A percentile compares a stretch with the other conserved stretches of the same genome.
These are phyloP conservation scores for Guillardia theta DNA, from an alignment of 78 protist genomes.

Conservation along the genomic window DNA sequence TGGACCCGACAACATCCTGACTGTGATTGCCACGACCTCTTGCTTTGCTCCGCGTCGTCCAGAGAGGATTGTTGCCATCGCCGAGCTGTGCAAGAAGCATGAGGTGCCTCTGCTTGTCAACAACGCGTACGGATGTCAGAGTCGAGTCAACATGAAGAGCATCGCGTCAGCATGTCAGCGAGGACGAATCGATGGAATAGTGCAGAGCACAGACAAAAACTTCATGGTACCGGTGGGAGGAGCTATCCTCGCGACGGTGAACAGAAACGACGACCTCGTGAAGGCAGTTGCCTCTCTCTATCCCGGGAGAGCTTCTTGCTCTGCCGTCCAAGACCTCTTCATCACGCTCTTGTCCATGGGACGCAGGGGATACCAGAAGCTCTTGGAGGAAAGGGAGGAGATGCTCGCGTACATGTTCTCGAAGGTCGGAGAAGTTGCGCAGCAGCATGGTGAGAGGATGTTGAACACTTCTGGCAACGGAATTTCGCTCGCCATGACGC, in stretches of 20 bases:
- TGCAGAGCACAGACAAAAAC: constrained; percentile 98
- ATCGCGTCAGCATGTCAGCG: not conserved
- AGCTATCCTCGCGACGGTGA: constrained; percentile 62
- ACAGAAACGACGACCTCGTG: not conserved
- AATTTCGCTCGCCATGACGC: constrained; percentile 41
- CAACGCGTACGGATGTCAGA: constrained; percentile 98
- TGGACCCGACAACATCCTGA: constrained; percentile 71
- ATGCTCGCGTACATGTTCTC: constrained; percentile 31
- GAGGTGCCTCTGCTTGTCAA: constrained; percentile 68
- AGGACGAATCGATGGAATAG: constrained; percentile 37
- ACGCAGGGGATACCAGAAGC: constrained; percentile 19
- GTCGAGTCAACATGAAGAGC: not conserved
- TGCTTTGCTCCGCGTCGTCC: constrained; percentile 98
- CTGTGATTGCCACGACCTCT: constrained; percentile 90
- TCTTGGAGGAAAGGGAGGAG: constrained; percentile 45
- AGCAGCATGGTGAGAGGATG: constrained; percentile 62
- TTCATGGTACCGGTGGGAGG: constrained; percentile 99
- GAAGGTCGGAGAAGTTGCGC: constrained; percentile 51
- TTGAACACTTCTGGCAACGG: constrained; percentile 55
- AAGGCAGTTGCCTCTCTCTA: not conserved
- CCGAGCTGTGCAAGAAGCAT: constrained; percentile 69
- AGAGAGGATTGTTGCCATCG: constrained; percentile 68
- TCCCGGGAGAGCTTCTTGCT: constrained; percentile 90
- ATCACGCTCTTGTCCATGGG: constrained; percentile 93
- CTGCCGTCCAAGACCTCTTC: constrained; percentile 89